Evolutionary conservation across 129 eudicot species (phyloP).

Genomic region (Chrysanthemum lavandulifolium): DNA sequence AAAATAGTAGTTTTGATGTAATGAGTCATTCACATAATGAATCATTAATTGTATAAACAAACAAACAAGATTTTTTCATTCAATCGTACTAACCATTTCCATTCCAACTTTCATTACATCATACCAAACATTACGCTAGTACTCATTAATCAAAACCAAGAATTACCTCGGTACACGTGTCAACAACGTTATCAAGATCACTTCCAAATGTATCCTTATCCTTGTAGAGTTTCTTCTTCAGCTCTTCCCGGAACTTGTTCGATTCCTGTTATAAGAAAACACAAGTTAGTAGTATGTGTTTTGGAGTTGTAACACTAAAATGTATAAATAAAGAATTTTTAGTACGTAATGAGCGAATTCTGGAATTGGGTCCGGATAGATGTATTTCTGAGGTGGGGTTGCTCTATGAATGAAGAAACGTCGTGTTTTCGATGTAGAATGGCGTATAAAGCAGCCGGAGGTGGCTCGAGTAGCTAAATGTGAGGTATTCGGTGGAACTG

Average conservation of each 20-base stretch:
- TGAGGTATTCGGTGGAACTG: slow-evolving; percentile 31
- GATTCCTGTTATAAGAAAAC: slow-evolving; percentile 45
- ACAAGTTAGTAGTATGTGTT: slow-evolving; percentile 4
- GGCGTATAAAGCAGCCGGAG: slow-evolving; percentile 28
- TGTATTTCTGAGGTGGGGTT: slow-evolving; percentile 39
- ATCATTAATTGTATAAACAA: too few species aligned
- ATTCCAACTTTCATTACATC: too few species aligned
- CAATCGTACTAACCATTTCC: too few species aligned
- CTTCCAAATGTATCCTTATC: slow-evolving; percentile 51
- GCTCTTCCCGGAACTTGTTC: slow-evolving; percentile 50
- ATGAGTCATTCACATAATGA: too few species aligned
- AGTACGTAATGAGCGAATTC: slow-evolving; percentile 56
- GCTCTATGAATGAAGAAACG: slow-evolving; percentile 24
- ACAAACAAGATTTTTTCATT: too few species aligned
- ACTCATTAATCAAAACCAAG: slow-evolving; percentile 11
- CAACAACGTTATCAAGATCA: slow-evolving; percentile 47
- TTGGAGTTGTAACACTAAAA: not conserved
- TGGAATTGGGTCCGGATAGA: slow-evolving; percentile 71
- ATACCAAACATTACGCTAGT: too few species aligned
- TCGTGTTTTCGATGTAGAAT: slow-evolving; percentile 14
- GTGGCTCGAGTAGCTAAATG: slow-evolving; percentile 22
- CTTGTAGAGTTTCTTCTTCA: slow-evolving; percentile 42
- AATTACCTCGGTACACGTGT: slow-evolving; percentile 57
- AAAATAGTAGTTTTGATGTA: too few species aligned
- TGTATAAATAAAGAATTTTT: not conserved